Conservation (phyloP, 305 asterid species). For the Fraxinus floribunda region DNA sequence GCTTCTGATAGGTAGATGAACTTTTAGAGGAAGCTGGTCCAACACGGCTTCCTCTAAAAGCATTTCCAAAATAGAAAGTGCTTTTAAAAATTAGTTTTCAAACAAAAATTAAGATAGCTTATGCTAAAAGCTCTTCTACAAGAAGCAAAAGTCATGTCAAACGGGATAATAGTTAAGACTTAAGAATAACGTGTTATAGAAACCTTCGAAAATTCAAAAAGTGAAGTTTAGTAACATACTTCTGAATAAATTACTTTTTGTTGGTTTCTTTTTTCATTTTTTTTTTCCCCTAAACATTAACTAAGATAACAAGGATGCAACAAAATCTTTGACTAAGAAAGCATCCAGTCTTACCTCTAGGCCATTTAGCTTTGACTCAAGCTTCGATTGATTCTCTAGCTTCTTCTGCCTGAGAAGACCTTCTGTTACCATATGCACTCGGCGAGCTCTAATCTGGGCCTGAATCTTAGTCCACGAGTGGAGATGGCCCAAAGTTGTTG, state of each 20-base stretch:
- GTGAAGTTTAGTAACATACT: neutral
- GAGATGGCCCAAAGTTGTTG: conserved; percentile 56
- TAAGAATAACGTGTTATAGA: neutral
- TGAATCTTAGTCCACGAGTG: conserved; percentile 79
- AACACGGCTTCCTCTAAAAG: no score
- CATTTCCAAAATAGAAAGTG: no score
- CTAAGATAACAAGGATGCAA: neutral
- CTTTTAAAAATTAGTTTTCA: no score
- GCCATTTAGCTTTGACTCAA: conserved; percentile 81
- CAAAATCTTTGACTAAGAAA: neutral
- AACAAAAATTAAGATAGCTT: no score
- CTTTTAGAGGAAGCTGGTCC: no score
- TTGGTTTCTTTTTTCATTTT: conserved; percentile 18
- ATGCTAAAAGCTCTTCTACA: no score
- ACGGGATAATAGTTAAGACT: neutral
- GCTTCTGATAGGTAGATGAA: no score
- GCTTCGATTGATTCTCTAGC: conserved; percentile 77
- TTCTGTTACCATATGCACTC: conserved; percentile 70
- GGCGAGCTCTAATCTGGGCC: conserved; percentile 64
- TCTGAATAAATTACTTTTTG: neutral
- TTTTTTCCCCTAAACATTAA: conserved; percentile 26
- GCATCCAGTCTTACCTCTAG: conserved; percentile 54
- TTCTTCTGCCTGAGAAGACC: conserved; percentile 78
- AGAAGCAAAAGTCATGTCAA: no score
- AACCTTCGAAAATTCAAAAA: neutral